phyloP scores from a whole-genome alignment of 2,329 filamentous ascomycete genomes.

The Aspergillus udagawae region DNA sequence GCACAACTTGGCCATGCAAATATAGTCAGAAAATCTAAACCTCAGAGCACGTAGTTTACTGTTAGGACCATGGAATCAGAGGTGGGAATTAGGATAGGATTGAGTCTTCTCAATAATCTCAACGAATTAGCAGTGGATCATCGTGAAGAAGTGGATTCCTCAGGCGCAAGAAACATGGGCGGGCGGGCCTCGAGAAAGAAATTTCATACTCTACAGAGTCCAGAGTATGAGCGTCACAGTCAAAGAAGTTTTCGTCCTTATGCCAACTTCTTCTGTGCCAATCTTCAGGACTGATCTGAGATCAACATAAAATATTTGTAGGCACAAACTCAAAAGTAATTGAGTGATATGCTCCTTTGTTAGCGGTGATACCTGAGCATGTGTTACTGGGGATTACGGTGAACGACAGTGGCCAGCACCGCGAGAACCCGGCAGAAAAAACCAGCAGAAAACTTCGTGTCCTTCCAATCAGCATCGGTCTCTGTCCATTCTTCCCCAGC shows the following conservation, averaged over 20 bases:
- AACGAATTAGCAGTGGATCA: not conserved
- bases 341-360: too few relatives aligned
- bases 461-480: conserved; percentile 6
- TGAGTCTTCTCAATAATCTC: not conserved
- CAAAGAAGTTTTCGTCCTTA: not conserved
- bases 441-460: conserved; percentile 3
- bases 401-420: not conserved
- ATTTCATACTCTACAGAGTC: not conserved
- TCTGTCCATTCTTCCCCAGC: not conserved
- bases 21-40: not conserved
- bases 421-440: conserved; percentile 8
- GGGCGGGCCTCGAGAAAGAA: not conserved
- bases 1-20: too few relatives aligned
- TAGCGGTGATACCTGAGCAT: too few relatives aligned
- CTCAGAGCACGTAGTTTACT: not conserved
- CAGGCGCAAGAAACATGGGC: not conserved
- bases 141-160: not conserved
- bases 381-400: not conserved
- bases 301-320: not conserved
- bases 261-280: not conserved
- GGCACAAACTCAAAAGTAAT: too few relatives aligned
- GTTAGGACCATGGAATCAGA: too few relatives aligned
- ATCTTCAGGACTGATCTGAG: not conserved
- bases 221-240: not conserved
- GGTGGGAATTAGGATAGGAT: not conserved